Evolutionary conservation across 1,284 basidiomycete genomes (phyloP).

Genomic region (Trichosporon sp.): DNA sequence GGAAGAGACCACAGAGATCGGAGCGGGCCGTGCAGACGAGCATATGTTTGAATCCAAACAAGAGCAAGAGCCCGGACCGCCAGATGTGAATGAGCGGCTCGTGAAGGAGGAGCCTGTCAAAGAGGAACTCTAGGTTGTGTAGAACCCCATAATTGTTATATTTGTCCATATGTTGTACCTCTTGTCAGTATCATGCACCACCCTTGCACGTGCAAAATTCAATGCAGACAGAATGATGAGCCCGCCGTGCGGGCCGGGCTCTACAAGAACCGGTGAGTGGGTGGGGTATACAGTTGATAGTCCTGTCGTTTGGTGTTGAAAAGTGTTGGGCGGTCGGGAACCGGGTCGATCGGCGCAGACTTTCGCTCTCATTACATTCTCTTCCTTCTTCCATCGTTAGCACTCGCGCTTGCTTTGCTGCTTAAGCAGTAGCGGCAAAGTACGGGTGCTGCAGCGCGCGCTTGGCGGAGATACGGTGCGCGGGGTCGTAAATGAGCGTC

Average conservation of each 20-base stretch:
- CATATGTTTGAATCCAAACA: neutral
- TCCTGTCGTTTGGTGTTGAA: neutral
- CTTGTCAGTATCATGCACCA: neutral
- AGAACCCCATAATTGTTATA: neutral
- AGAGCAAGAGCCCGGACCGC: neutral
- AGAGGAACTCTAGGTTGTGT: neutral
- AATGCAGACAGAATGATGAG: conserved; percentile 19
- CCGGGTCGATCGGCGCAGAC: too few relatives aligned
- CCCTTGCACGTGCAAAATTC: conserved; percentile 2
- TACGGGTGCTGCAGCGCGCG: conserved; percentile 81
- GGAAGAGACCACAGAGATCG: too few relatives aligned
- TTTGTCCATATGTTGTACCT: neutral
- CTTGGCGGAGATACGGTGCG: conserved; percentile 94
- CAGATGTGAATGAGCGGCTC: neutral
- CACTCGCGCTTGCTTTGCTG: neutral
- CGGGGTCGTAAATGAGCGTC: conserved; percentile 88
- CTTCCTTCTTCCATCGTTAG: too few relatives aligned
- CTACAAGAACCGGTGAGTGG: neutral
- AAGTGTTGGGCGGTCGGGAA: neutral
- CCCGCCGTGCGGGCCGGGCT: neutral
- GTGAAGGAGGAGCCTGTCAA: neutral
- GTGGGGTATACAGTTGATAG: neutral
- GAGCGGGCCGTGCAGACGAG: neutral
- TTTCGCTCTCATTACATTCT: too few relatives aligned
- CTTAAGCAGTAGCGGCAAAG: conserved; percentile 58